Evolutionary conservation across 2,329 filamentous ascomycete species (phyloP).

Genomic region (Aspergillus glaucus): DNA sequence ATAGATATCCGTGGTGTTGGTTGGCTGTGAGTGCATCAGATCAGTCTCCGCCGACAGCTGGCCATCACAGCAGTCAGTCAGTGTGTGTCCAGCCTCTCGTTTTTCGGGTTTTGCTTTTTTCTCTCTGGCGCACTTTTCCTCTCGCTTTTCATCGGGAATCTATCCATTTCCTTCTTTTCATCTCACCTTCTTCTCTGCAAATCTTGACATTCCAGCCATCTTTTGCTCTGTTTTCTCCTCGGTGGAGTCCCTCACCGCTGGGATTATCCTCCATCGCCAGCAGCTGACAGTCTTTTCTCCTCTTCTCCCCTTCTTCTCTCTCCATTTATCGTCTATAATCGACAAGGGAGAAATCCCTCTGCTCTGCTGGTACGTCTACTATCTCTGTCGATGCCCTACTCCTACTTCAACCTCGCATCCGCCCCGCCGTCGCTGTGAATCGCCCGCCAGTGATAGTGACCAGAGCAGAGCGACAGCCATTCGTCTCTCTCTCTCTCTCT

Average conservation of each 20-base stretch:
- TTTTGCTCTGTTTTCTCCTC: not conserved
- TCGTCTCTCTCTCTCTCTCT: slow-evolving; percentile 7
- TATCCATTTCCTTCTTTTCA: slow-evolving; percentile 3
- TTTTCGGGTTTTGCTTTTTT: slow-evolving; percentile 10
- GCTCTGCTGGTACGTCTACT: slow-evolving; percentile 21
- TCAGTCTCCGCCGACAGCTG: no score
- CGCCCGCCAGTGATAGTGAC: slow-evolving; percentile 13
- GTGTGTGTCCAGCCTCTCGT: not conserved
- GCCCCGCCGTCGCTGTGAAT: slow-evolving; percentile 11
- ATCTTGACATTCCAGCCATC: slow-evolving; percentile 10
- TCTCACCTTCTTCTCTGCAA: slow-evolving; percentile 6
- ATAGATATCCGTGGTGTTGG: no score
- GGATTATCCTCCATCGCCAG: not conserved
- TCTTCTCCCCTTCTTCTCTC: not conserved
- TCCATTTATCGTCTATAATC: not conserved
- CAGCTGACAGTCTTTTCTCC: not conserved
- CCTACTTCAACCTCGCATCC: not conserved
- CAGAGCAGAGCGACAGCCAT: slow-evolving; percentile 9
- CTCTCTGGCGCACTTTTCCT: not conserved
- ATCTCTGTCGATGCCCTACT: slow-evolving; percentile 1
- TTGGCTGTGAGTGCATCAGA: no score
- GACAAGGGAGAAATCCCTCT: not conserved
- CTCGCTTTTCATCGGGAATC: not conserved
- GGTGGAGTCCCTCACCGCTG: slow-evolving; percentile 1
- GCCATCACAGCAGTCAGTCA: no score